Conservation (phyloP, 2,329 filamentous ascomycete genomes). For the Sporothrix phasma region DNA sequence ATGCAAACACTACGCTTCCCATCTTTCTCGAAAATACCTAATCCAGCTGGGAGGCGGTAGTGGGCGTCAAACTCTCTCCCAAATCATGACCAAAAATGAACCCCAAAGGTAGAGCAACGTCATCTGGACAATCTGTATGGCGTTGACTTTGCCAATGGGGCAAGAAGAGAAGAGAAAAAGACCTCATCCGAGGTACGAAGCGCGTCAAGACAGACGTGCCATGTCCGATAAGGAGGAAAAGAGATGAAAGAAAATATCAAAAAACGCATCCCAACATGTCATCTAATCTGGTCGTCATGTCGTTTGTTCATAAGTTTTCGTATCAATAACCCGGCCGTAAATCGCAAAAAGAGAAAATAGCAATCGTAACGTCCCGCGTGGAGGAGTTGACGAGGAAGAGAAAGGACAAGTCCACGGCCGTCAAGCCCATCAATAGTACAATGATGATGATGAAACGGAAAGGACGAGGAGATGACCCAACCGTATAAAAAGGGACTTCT, state of each 20-base stretch:
- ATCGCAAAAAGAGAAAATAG: neutral
- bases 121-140: neutral
- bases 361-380: constrained; percentile 5
- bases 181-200: neutral
- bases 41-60: neutral
- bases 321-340: constrained; percentile 14
- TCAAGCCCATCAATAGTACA: neutral
- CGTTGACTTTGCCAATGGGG: neutral
- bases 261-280: constrained; percentile 16
- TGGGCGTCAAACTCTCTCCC: neutral
- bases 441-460: neutral
- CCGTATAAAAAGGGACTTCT: neutral
- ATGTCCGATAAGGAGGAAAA: neutral
- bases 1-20: neutral
- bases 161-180: constrained; percentile 4
- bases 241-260: constrained; percentile 5
- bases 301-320: constrained; percentile 18
- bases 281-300: constrained; percentile 17
- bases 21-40: neutral
- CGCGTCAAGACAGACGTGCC: neutral
- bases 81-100: neutral
- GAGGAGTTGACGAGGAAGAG: no score
- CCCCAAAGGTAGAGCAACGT: neutral
- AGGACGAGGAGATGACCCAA: neutral
- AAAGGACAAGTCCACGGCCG: constrained; percentile 3